Evolutionary conservation across 78 protist genomes (phyloP).

Genomic region (Neovahlkampfia damariscottae): DNA sequence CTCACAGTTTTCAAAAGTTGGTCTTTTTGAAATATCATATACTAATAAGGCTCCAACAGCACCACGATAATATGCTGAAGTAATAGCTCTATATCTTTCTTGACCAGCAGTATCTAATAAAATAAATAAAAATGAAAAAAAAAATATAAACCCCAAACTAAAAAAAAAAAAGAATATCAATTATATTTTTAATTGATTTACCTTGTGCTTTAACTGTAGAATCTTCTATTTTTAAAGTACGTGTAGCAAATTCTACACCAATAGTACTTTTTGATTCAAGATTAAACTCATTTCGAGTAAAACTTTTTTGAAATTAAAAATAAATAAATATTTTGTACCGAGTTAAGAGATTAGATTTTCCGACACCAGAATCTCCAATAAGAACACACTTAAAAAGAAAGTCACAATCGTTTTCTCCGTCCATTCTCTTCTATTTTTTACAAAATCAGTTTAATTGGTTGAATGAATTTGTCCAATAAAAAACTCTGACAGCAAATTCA

Average conservation of each 20-base stretch:
- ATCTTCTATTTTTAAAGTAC: conserved; percentile 72
- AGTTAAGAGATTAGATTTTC: conserved; percentile 68
- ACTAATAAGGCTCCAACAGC: conserved; percentile 96
- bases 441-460: too few species aligned
- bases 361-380: conserved; percentile 97
- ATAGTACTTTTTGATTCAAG: conserved; percentile 93
- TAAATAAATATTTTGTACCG: too few species aligned
- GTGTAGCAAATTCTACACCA: conserved; percentile 98
- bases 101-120: conserved; percentile 87
- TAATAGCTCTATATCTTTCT: conserved; percentile 94
- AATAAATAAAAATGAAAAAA: too few species aligned
- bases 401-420: neutral
- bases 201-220: conserved; percentile 87
- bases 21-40: conserved; percentile 79
- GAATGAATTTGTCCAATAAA: too few species aligned
- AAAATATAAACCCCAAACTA: neutral
- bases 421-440: too few species aligned
- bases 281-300: conserved; percentile 86
- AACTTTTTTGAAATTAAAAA: too few species aligned
- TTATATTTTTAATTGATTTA: conserved; percentile 61
- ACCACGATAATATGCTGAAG: conserved; percentile 84
- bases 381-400: conserved; percentile 51
- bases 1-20: conserved; percentile 78
- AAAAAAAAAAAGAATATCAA: neutral
- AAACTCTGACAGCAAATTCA: too few species aligned